phyloP scores from a whole-genome alignment of 306 rosid species.

The Delonix regia region DNA sequence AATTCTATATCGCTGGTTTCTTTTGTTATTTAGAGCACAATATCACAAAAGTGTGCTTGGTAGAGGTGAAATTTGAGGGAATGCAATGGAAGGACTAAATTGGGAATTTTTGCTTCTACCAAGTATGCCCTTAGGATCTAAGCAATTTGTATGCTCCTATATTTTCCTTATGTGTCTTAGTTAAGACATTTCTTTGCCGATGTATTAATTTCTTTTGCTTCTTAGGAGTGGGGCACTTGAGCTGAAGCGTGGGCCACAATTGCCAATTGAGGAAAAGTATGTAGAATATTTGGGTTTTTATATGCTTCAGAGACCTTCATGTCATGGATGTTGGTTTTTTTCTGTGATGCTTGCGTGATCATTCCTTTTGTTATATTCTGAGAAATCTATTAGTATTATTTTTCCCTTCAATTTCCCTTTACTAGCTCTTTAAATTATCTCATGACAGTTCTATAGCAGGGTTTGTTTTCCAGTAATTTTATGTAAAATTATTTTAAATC shows the following conservation, averaged over 20 bases:
- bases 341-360: slow-evolving; percentile 17
- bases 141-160: slow-evolving; percentile 2
- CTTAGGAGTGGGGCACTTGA: slow-evolving; percentile 56
- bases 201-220: slow-evolving; percentile 28
- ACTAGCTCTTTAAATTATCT: background rate
- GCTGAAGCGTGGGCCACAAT: slow-evolving; percentile 63
- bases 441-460: background rate
- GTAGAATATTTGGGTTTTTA: slow-evolving; percentile 40
- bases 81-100: background rate
- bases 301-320: slow-evolving; percentile 25
- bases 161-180: slow-evolving; percentile 26
- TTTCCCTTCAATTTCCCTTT: slow-evolving; percentile 1
- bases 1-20: slow-evolving; percentile 15
- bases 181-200: slow-evolving; percentile 17
- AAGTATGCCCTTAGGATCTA: slow-evolving; percentile 4
- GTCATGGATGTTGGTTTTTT: slow-evolving; percentile 24
- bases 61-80: slow-evolving; percentile 28
- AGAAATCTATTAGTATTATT: background rate
- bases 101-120: slow-evolving; percentile 26
- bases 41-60: slow-evolving; percentile 17
- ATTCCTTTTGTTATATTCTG: slow-evolving; percentile 7
- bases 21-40: slow-evolving; percentile 23
- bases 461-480: background rate
- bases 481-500: slow-evolving; percentile 23
- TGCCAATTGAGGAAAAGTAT: slow-evolving; percentile 69